A percentile compares a stretch with the other conserved stretches of the same genome.
Conservation (phyloP, 345 rosid genomes). For the Cardamine resedifolia region DNA sequence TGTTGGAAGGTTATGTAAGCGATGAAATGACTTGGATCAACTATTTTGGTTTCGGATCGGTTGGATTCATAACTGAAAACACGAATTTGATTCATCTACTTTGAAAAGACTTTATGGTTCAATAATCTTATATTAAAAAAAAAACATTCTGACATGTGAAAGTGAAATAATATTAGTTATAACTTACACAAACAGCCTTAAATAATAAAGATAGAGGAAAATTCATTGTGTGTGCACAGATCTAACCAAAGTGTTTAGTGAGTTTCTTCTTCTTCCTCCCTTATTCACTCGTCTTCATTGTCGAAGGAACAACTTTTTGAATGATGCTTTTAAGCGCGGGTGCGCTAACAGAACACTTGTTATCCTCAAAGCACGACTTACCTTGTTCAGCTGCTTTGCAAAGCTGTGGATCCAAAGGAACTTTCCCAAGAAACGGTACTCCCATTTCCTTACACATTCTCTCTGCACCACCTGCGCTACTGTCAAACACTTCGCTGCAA, state of each 20-base stretch:
- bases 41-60: too few relatives aligned
- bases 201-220: background rate
- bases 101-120: too few relatives aligned
- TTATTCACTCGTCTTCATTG: slow-evolving; percentile 30
- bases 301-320: slow-evolving; percentile 47
- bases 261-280: slow-evolving; percentile 14
- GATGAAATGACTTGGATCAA: background rate
- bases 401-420: slow-evolving; percentile 87
- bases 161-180: background rate
- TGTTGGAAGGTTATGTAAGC: too few relatives aligned
- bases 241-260: background rate
- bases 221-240: background rate
- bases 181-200: background rate
- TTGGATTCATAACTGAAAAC: too few relatives aligned
- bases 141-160: too few relatives aligned
- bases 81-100: too few relatives aligned
- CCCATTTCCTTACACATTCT: slow-evolving; percentile 86
- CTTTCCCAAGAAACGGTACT: slow-evolving; percentile 83
- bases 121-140: background rate
- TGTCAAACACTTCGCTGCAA: slow-evolving; percentile 73
- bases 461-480: slow-evolving; percentile 81
- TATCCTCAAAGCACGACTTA: slow-evolving; percentile 73
- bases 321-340: slow-evolving; percentile 63
- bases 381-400: slow-evolving; percentile 89
- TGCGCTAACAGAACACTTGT: slow-evolving; percentile 65